Percentiles rank a stretch among this genome's conserved stretches.
phyloP scores from a whole-genome alignment of 2,329 filamentous ascomycete genomes.

The Penicillium brasilianum region DNA sequence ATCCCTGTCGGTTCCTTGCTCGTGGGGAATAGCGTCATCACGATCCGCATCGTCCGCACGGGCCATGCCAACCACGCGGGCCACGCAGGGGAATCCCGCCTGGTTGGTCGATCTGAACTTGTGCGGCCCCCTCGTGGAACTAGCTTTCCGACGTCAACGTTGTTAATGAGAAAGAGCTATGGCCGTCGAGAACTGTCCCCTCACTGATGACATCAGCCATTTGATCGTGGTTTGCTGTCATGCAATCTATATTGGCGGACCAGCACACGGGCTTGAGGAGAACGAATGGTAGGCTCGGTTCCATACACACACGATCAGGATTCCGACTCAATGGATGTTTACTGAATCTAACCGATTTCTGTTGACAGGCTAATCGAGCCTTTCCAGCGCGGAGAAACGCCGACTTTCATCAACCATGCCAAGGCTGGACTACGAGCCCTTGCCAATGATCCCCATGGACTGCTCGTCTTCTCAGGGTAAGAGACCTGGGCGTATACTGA shows the following conservation, averaged over 20 bases:
- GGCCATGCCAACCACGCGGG: too few relatives aligned
- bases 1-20: background rate
- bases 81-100: background rate
- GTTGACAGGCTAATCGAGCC: conserved; percentile 67
- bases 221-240: conserved; percentile 85
- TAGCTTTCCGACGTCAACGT: too few relatives aligned
- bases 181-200: background rate
- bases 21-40: background rate
- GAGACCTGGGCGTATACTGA: conserved; percentile 23
- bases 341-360: background rate
- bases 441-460: conserved; percentile 50
- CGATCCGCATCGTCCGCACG: conserved; percentile 1
- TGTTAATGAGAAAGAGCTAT: background rate
- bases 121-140: background rate
- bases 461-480: conserved; percentile 76
- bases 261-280: conserved; percentile 59
- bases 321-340: too few relatives aligned
- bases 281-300: conserved; percentile 59
- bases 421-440: conserved; percentile 65
- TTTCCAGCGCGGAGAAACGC: conserved; percentile 78
- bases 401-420: conserved; percentile 79
- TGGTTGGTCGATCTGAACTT: background rate
- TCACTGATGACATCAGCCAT: conserved; percentile 45
- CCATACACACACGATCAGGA: too few relatives aligned
- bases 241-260: conserved; percentile 72